These are phyloP conservation scores for Pelomyxa schiedti DNA, from an alignment of 78 protist species.

Conservation along the genomic window DNA sequence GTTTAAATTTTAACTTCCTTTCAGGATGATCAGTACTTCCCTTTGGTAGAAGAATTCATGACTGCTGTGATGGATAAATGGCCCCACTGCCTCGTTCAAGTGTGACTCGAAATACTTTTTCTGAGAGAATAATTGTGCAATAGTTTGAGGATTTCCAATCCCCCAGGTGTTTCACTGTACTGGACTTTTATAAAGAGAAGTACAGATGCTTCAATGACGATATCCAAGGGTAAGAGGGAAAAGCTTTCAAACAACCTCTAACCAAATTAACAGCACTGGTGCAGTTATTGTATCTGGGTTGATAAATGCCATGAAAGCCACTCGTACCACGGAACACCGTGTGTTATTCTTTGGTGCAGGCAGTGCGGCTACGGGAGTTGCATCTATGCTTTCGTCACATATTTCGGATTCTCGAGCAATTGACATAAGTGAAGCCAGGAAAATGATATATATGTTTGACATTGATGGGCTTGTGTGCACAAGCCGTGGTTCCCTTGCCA, in stretches of 20 bases:
- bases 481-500: slow-evolving; percentile 55
- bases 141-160: slow-evolving; percentile 92
- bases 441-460: slow-evolving; percentile 69
- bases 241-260: slow-evolving; percentile 11
- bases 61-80: slow-evolving; percentile 50
- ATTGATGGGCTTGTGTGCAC: slow-evolving; percentile 43
- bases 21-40: slow-evolving; percentile 53
- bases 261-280: slow-evolving; percentile 46
- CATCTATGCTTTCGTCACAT: slow-evolving; percentile 22
- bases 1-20: no score
- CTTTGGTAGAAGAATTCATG: slow-evolving; percentile 79
- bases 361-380: slow-evolving; percentile 82
- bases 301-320: slow-evolving; percentile 51
- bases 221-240: no score
- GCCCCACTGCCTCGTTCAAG: slow-evolving; percentile 16
- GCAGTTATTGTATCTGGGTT: slow-evolving; percentile 78
- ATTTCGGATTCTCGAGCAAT: slow-evolving; percentile 27
- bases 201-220: slow-evolving; percentile 92
- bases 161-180: slow-evolving; percentile 61
- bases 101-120: background rate
- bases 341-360: slow-evolving; percentile 86
- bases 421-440: slow-evolving; percentile 55
- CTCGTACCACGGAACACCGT: slow-evolving; percentile 50
- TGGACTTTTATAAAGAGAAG: slow-evolving; percentile 55
- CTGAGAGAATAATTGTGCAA: slow-evolving; percentile 51